These are phyloP conservation scores for Colletotrichum chlorophyti DNA, from an alignment of 2,329 filamentous ascomycete species.

Conservation along the genomic window DNA sequence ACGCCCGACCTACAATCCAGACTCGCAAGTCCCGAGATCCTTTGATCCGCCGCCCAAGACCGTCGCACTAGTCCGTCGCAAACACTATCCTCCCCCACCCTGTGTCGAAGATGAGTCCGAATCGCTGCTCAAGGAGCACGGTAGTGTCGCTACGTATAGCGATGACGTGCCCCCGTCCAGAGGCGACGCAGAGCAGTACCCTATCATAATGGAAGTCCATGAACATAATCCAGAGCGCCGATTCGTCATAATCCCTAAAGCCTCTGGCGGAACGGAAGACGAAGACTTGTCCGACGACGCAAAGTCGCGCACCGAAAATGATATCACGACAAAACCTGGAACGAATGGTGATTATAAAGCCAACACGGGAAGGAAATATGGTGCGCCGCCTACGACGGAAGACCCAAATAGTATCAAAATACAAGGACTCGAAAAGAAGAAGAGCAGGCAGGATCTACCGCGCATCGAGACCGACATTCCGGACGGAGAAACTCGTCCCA, in stretches of 20 bases:
- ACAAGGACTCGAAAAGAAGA: constrained; percentile 36
- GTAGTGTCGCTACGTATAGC: constrained; percentile 35
- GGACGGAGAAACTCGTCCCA: constrained; percentile 31
- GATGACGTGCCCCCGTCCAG: constrained; percentile 65
- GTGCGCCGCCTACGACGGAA: constrained; percentile 35
- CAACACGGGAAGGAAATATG: constrained; percentile 51
- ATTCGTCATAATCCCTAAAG: constrained; percentile 63
- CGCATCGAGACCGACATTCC: constrained; percentile 50
- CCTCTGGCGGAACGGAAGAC: constrained; percentile 21
- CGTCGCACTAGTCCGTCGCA: constrained; percentile 30
- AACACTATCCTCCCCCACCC: constrained; percentile 64
- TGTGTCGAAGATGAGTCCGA: constrained; percentile 73
- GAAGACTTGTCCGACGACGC: constrained; percentile 33
- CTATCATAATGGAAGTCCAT: constrained; percentile 69
- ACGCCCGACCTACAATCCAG: constrained; percentile 7
- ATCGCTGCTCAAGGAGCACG: constrained; percentile 68
- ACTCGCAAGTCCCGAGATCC: constrained; percentile 14
- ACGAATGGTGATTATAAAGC: constrained; percentile 43
- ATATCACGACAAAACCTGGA: constrained; percentile 9
- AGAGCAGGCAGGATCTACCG: constrained; percentile 50
- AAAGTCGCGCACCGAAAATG: constrained; percentile 29
- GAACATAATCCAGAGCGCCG: constrained; percentile 68
- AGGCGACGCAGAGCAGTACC: constrained; percentile 73
- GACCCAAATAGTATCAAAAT: constrained; percentile 31
- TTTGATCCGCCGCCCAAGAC: constrained; percentile 30